Base-by-base conservation (phyloP, 768 basidiomycete species). In the Pisolithus sp. region DNA sequence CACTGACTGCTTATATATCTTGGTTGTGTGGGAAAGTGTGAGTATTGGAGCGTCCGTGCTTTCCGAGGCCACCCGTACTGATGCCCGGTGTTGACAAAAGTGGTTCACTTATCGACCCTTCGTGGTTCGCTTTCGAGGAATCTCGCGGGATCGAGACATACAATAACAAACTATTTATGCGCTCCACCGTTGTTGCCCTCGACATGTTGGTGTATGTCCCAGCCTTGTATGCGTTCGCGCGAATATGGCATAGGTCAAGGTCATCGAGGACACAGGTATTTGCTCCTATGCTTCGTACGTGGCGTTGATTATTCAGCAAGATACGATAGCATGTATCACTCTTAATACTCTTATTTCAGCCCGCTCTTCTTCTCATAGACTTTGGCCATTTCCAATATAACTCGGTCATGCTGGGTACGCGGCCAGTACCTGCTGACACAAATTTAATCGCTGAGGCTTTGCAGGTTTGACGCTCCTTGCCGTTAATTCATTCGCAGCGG, bases 301-400 rank as follows among this genome's bases (percentile, higher is more conserved):
- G 26, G 3, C 28, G 41, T 7, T 3, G 13, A 34, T 37, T 7
- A 18, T 5, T 42, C 18, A 44, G 46, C 52, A 18, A 56, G 52
- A 55, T 37, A 50, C 28, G 44, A 2, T 56, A 45, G 59, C 49
- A 87, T 66, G 62, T 80, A 21, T 85, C 88, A 2, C 65, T 93
- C 5, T 58, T 90, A 21, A 82, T 80, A 3, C 70, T 95, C 10
- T 70, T 95, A 15, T 75, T 93, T 13, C 90, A 93, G 61, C 95
- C 95, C 2, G 82, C 87, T 0, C 70, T 96, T 30, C 70, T 93
- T 8, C 71, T 96, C 18, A 78, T 95, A 49, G 95, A 96, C 68
- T 88, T 85, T 63, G 93, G 95, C 0, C 93, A 97, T 64, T 95
- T 95, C 61, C 93, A 98, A 69, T 96, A 93, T 66, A 97, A 96